Base-by-base conservation (phyloP, 257 asterid genomes). In the Solanum appendiculatum region DNA sequence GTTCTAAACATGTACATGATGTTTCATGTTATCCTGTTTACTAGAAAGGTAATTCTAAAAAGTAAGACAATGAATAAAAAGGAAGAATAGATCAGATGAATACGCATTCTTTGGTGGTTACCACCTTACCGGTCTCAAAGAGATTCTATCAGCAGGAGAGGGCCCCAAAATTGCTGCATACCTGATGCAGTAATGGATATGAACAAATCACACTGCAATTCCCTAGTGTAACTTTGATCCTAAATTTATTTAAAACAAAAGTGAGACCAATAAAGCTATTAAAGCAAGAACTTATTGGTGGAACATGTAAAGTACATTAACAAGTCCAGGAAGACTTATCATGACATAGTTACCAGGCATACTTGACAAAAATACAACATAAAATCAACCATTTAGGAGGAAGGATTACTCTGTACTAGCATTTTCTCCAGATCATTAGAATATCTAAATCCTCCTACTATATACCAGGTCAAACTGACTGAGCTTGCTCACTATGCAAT, bases 111-210 rank as follows among this genome's bases (percentile, higher is more conserved):
- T 66, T 77, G 87, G 91, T 64, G 64, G 88, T 92, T 97, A 95
- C 99, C 77, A 46, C 54, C 54, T 46, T 46, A 46, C 16, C 6
- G 98, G 98, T 82, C 83, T 94, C 94, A 95, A 85, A 86, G 96
- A 90, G 42, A 94, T 93, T 92, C 91, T 93, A 21, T 88, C 93
- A 46, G 90, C 95, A 73, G 88, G 86, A 74, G 99, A 97, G 89
- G 97, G 93, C 86, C 99, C 98, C 91, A 95, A 90, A 89, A 96
- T 96, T 86, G 99, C 95, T n/a, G 99, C 92, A 88, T 97, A 95
- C 95, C 98, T 95, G 95, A 87, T 86, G 89, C 88, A 88, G 10
- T 72, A 46, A 46, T n/a, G n/a, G 86, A 77, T 15, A 51, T 7
- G 46, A 9, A 44, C 15, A 86, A 87, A 60, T 83, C 87, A 81